phyloP scores from a whole-genome alignment of 2,329 filamentous ascomycete genomes.

The Aspergillus pseudonomiae region DNA sequence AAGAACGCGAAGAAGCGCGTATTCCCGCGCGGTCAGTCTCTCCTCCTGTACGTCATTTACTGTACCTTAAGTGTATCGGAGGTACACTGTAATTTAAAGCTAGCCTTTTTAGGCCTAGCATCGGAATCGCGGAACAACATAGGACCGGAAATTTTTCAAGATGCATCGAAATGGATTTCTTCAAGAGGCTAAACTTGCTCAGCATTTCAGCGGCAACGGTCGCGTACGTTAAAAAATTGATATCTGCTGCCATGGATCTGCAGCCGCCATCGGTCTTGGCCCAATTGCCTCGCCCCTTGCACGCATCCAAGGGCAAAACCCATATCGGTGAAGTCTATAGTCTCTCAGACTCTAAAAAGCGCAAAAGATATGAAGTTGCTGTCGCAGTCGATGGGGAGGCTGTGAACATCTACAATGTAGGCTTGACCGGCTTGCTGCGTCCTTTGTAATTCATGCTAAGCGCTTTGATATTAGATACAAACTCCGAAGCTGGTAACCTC shows the following conservation, averaged over 20 bases:
- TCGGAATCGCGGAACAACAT: constrained; percentile 30
- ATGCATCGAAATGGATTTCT: constrained; percentile 26
- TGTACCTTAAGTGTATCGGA: neutral
- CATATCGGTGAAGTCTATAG: constrained; percentile 55
- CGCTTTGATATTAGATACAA: constrained; percentile 52
- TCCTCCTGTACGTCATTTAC: constrained; percentile 22
- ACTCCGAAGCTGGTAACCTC: constrained; percentile 63
- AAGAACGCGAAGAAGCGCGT: constrained; percentile 28
- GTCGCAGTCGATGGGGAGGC: constrained; percentile 64
- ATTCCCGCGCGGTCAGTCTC: constrained; percentile 11
- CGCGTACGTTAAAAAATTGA: constrained; percentile 1
- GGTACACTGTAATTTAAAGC: neutral
- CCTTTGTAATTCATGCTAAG: neutral
- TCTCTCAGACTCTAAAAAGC: constrained; percentile 58
- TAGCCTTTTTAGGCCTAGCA: neutral
- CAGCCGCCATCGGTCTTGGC: constrained; percentile 48
- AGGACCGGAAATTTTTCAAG: constrained; percentile 43
- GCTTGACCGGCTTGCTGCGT: constrained; percentile 7
- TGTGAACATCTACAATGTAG: constrained; percentile 65
- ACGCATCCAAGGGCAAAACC: constrained; percentile 43
- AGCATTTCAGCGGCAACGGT: constrained; percentile 19
- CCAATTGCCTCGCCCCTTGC: constrained; percentile 49
- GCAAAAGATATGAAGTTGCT: constrained; percentile 64
- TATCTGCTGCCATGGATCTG: constrained; percentile 43
- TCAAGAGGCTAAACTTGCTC: neutral